Evolutionary conservation across 371 early-diverging fungal species (phyloP).

Genomic region (Phascolomyces articulosus): DNA sequence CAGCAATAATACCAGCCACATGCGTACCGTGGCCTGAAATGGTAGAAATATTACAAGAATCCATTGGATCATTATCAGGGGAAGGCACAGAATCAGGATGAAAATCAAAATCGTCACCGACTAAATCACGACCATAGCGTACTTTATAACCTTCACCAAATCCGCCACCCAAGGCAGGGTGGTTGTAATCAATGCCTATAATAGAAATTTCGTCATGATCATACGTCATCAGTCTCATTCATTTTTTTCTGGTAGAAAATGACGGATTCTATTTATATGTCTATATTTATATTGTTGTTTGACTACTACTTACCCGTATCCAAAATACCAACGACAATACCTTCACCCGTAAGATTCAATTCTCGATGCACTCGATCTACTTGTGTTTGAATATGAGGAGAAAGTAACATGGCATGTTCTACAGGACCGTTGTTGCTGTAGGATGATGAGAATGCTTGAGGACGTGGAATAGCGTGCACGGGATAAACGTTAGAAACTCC

Average conservation of each 20-base stretch:
- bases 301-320: conserved; percentile 62
- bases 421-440: conserved; percentile 1
- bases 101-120: conserved; percentile 33
- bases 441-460: background rate
- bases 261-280: too few relatives aligned
- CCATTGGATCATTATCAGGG: conserved; percentile 56
- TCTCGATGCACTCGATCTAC: conserved; percentile 43
- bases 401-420: conserved; percentile 5
- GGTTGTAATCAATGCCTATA: conserved; percentile 55
- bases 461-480: conserved; percentile 32
- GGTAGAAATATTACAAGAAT: conserved; percentile 32
- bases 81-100: conserved; percentile 14
- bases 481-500: conserved; percentile 34
- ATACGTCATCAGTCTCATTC: background rate
- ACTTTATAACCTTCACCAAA: conserved; percentile 61
- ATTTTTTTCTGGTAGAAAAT: too few relatives aligned
- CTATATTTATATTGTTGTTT: too few relatives aligned
- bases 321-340: conserved; percentile 72
- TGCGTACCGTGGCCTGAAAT: conserved; percentile 64
- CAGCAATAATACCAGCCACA: conserved; percentile 34
- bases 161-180: conserved; percentile 69
- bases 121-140: conserved; percentile 57
- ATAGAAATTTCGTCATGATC: background rate
- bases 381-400: conserved; percentile 46
- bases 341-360: conserved; percentile 59